Conservation (phyloP, 768 basidiomycete species). For the Leucocoprinus sp. region DNA sequence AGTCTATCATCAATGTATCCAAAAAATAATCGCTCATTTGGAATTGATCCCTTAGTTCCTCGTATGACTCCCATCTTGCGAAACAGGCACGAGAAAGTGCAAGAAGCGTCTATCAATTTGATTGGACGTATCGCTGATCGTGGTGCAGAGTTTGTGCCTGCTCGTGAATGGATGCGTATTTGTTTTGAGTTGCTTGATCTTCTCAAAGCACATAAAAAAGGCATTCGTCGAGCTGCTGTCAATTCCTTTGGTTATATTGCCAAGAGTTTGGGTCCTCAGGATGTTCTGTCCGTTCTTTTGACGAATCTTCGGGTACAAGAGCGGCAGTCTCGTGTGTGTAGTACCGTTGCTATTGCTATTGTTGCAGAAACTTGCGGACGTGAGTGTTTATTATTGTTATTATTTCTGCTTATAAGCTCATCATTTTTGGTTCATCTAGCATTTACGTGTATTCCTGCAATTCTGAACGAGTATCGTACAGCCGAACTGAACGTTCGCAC, state of each 20-base stretch:
- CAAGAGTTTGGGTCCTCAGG: conserved; percentile 98
- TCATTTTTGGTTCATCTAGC: conserved; percentile 31
- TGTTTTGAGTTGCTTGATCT: conserved; percentile 97
- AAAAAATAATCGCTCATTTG: no score
- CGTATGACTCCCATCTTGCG: conserved; percentile 99
- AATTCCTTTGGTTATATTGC: conserved; percentile 99
- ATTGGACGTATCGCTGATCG: conserved; percentile 99
- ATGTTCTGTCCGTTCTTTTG: conserved; percentile 89
- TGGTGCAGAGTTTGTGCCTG: conserved; percentile 97
- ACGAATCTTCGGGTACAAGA: conserved; percentile 98
- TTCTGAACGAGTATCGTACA: conserved; percentile 97
- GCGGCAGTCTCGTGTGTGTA: conserved; percentile 97
- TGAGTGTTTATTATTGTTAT: conserved; percentile 24
- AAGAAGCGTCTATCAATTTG: conserved; percentile 98
- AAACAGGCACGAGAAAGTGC: conserved; percentile 98
- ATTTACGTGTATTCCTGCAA: conserved; percentile 98
- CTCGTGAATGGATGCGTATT: conserved; percentile 99
- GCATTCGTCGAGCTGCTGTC: conserved; percentile 96
- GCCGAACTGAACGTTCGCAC: conserved; percentile 98
- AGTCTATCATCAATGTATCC: conserved; percentile 31
- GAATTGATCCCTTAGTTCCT: conserved; percentile 85
- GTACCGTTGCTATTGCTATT: conserved; percentile 95
- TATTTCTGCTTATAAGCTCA: not conserved
- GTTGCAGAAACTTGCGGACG: conserved; percentile 90
- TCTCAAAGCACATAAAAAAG: conserved; percentile 98